A percentile compares a stretch with the other conserved stretches of the same genome.
phyloP scores from a whole-genome alignment of 495 filamentous ascomycete genomes.

The Viridothelium virens region DNA sequence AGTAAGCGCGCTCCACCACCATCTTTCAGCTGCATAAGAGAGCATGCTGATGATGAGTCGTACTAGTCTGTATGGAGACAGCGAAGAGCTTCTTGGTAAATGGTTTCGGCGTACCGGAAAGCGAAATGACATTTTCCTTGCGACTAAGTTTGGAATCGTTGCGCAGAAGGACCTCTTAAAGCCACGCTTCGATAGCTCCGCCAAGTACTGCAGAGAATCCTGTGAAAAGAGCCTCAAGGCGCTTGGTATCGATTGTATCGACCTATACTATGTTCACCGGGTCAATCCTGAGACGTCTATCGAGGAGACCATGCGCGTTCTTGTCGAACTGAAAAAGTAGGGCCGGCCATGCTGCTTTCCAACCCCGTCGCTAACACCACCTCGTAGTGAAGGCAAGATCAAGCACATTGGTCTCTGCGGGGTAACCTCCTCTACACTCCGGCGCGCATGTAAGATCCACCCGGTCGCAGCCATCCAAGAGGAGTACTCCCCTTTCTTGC shows the following conservation, averaged over 20 bases:
- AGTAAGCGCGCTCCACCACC: slow-evolving; percentile 34
- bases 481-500: slow-evolving; percentile 41
- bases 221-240: slow-evolving; percentile 40
- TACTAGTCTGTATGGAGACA: slow-evolving; percentile 37
- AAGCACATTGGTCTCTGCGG: slow-evolving; percentile 44
- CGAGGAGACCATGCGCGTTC: slow-evolving; percentile 42
- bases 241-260: slow-evolving; percentile 31
- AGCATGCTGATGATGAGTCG: neutral
- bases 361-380: neutral
- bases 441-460: slow-evolving; percentile 37
- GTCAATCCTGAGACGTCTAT: slow-evolving; percentile 39
- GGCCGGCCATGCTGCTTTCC: too few species aligned
- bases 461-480: slow-evolving; percentile 37
- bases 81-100: slow-evolving; percentile 48
- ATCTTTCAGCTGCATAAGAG: neutral
- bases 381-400: slow-evolving; percentile 44
- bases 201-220: slow-evolving; percentile 40
- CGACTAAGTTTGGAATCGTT: slow-evolving; percentile 50
- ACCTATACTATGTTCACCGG: slow-evolving; percentile 23
- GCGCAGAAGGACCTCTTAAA: slow-evolving; percentile 13
- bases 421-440: slow-evolving; percentile 37
- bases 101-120: slow-evolving; percentile 51
- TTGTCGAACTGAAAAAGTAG: slow-evolving; percentile 46
- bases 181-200: slow-evolving; percentile 35
- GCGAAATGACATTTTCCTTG: slow-evolving; percentile 49